These are phyloP conservation scores for Medicago ruthenica DNA, from an alignment of 306 rosid species.

Conservation along the genomic window DNA sequence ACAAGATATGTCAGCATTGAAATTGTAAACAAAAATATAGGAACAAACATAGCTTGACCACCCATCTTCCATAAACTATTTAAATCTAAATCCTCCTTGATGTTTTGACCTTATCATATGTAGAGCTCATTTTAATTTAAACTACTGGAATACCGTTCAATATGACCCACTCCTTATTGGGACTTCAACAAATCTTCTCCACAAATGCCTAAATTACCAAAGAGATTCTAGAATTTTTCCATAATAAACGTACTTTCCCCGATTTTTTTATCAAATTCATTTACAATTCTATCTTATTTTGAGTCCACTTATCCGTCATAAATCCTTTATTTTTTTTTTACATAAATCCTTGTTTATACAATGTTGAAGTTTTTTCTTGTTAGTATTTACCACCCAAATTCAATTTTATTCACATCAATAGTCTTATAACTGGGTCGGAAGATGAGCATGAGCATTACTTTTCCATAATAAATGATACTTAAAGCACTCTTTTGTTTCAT, in stretches of 20 bases:
- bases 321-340: not conserved
- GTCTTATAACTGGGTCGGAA: not conserved
- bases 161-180: not conserved
- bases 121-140: not conserved
- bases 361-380: not conserved
- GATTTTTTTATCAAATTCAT: not conserved
- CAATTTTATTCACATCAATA: not conserved
- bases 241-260: not conserved
- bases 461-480: not conserved
- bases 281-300: not conserved
- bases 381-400: conserved; percentile 14
- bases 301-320: not conserved
- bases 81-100: not conserved
- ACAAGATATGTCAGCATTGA: conserved; percentile 32
- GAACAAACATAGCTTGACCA: not conserved
- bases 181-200: not conserved
- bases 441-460: not conserved
- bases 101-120: not conserved
- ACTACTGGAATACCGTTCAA: not conserved
- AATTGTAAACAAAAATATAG: not conserved
- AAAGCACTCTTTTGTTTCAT: not conserved
- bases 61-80: not conserved
- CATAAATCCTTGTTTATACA: conserved; percentile 1
- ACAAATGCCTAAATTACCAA: not conserved
- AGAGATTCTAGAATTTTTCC: not conserved